These are phyloP conservation scores for Aspergillus sp. DNA, from an alignment of 2,329 filamentous ascomycete species.

Conservation along the genomic window DNA sequence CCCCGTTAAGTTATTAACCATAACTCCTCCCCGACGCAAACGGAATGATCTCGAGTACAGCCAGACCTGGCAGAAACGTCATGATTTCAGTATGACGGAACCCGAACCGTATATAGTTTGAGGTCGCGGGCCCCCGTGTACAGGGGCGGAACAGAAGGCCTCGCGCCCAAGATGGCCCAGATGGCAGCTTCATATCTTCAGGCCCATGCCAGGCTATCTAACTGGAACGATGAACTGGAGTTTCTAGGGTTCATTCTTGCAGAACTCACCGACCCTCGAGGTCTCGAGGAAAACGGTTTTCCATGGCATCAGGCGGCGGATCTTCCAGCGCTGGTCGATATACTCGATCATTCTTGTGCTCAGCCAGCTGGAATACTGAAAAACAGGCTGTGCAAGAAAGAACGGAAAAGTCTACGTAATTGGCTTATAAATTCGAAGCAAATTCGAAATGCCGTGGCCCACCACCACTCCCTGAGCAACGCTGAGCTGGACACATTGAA, in stretches of 20 bases:
- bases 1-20: too few relatives aligned
- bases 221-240: slow-evolving; percentile 10
- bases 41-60: too few relatives aligned
- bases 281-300: slow-evolving; percentile 5
- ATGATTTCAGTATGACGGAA: too few relatives aligned
- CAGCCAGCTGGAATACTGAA: background rate
- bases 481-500: background rate
- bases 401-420: background rate
- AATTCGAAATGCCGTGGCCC: slow-evolving; percentile 8
- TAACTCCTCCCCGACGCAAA: too few relatives aligned
- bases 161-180: too few relatives aligned
- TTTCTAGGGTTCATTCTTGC: slow-evolving; percentile 11
- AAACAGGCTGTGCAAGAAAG: background rate
- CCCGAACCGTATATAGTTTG: too few relatives aligned
- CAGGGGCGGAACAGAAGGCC: too few relatives aligned
- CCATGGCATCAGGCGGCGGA: slow-evolving; percentile 10
- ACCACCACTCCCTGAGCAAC: slow-evolving; percentile 1
- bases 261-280: slow-evolving; percentile 7
- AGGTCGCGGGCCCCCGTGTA: fast-evolving
- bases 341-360: background rate
- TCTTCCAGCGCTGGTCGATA: slow-evolving; percentile 6
- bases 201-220: background rate
- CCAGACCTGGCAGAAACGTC: too few relatives aligned
- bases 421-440: slow-evolving; percentile 1
- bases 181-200: too few relatives aligned